phyloP scores from a whole-genome alignment of 176 grass and related monocot species.

The Paspalum notatum region DNA sequence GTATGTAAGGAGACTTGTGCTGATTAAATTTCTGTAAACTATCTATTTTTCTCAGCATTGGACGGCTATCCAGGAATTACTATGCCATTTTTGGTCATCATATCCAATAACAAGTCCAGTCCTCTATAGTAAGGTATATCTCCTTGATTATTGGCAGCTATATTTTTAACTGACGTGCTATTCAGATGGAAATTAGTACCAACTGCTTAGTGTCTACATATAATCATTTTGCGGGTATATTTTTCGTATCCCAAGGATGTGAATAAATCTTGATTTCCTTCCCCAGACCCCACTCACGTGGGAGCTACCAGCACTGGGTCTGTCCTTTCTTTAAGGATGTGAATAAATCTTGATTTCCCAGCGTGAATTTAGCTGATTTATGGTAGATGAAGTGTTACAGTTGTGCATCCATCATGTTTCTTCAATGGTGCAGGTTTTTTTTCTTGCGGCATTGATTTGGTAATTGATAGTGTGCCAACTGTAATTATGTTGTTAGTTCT shows the following conservation, averaged over 20 bases:
- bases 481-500: constrained; percentile 27
- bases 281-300: too few species aligned
- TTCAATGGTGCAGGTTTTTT: background rate
- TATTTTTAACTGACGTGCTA: background rate
- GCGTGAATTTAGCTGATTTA: constrained; percentile 8
- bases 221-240: too few species aligned
- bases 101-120: constrained; percentile 80
- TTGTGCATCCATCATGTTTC: background rate
- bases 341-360: too few species aligned
- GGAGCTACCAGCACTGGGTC: too few species aligned
- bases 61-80: constrained; percentile 87
- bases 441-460: constrained; percentile 18
- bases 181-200: too few species aligned
- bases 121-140: constrained; percentile 87
- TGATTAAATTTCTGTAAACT: constrained; percentile 32
- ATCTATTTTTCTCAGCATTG: constrained; percentile 74
- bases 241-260: background rate
- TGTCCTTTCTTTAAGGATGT: too few species aligned
- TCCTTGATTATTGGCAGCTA: background rate
- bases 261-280: too few species aligned
- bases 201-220: too few species aligned
- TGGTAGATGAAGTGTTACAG: constrained; percentile 8
- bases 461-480: constrained; percentile 27
- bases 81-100: constrained; percentile 95
- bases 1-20: constrained; percentile 3